Evolutionary conservation across 2,329 filamentous ascomycete species (phyloP), one percentile per base, ranked within the genome.

Genomic region (Microsporum audouinii): DNA sequence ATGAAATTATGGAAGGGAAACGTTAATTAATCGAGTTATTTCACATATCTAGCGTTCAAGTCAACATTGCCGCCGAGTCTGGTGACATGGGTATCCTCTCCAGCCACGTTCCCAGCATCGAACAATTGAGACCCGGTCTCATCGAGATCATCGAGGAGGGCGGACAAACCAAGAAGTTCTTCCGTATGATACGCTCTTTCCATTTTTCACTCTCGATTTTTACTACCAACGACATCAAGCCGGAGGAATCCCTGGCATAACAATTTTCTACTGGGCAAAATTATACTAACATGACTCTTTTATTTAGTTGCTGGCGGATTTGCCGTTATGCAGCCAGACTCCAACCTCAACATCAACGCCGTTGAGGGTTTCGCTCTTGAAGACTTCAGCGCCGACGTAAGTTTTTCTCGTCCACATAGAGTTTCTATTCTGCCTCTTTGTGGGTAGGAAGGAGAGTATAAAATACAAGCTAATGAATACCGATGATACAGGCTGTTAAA

Each of bases 21-120:
- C 14, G 17, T 33, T 8, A 6, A n/a, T 34, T 53, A 53, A 53
- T 34, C 27, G 27, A 27, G 58, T 63, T 49, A 61, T 60, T 79
- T 83, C 81, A 83, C 83, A 77, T 85, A 79, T 69, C 61, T 68
- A 82, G 79, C 74, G 86, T 97, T 73, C 94, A 99, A 82, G 94
- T 99, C 82, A 99, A 99, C 85, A 87, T 99, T 73, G 88, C 94
- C 76, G 94, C 94, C 73, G 94, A 96, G 78, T 95, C 91, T 65
- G 94, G 94, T 76, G 94, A 97, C 72, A 99, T 99, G 94, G 94
- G 94, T 88, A 88, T 99, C 71, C 88, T 99, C 75, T 94, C 94
- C 76, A 95, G 94, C 84, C 94, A 99, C 85, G 94, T 99, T 72
- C 91, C 94, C 67, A 91, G 91, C 65, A 97, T 99, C 74, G 94